Evolutionary conservation across 257 asterid species (phyloP).

Genomic region (Perilla frutescens): DNA sequence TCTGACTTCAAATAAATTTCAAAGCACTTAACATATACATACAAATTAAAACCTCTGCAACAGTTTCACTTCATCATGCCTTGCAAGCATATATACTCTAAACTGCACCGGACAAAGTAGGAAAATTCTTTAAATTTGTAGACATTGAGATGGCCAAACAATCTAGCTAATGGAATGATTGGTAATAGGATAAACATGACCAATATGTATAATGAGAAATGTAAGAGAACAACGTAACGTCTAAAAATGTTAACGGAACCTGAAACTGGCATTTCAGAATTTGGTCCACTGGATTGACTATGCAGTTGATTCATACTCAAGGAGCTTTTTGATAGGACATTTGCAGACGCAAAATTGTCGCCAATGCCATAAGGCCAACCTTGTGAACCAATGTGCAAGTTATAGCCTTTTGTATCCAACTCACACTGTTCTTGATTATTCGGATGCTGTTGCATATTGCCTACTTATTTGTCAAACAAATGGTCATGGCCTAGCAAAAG

Average conservation of each 20-base stretch:
- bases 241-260: slow-evolving; percentile 31
- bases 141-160: not conserved
- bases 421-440: slow-evolving; percentile 29
- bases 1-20: slow-evolving; percentile 7
- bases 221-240: not conserved
- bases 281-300: slow-evolving; percentile 30
- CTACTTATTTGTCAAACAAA: slow-evolving; percentile 1
- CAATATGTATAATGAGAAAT: not conserved
- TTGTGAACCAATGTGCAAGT: slow-evolving; percentile 33
- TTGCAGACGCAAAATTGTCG: slow-evolving; percentile 29
- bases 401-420: slow-evolving; percentile 33
- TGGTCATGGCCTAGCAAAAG: slow-evolving; percentile 2
- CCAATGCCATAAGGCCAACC: slow-evolving; percentile 33
- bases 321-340: slow-evolving; percentile 34
- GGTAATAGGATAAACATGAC: not conserved
- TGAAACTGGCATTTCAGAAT: slow-evolving; percentile 40
- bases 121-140: not conserved
- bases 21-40: slow-evolving; percentile 29
- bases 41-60: slow-evolving; percentile 5
- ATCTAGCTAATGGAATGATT: not conserved
- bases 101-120: slow-evolving; percentile 11
- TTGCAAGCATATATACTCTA: slow-evolving; percentile 4
- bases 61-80: slow-evolving; percentile 23
- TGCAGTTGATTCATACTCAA: slow-evolving; percentile 33
- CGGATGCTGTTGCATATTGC: slow-evolving; percentile 40